Evolutionary conservation across 2,329 filamentous ascomycete genomes (phyloP), one percentile per base, ranked within the genome.

Genomic region (Emmonsiellopsis sp.): DNA sequence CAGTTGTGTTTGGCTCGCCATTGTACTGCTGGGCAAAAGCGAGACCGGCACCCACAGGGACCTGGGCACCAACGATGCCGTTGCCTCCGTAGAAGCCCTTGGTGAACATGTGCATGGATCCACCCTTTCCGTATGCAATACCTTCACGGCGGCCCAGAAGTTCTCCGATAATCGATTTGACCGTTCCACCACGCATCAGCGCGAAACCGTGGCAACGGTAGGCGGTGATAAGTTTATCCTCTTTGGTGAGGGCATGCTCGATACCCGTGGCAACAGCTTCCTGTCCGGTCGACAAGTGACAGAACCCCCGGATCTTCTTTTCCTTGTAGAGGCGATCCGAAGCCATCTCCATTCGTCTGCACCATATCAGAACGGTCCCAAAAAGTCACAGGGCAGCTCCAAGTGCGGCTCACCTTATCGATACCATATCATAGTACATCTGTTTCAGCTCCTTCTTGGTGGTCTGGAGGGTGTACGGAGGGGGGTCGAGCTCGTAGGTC

Each of bases 281-380:
- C 77, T 98, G 93, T 59, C 93, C 93, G 56, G 87, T 95, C 55
- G 93, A 97, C 75, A 98, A 77, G 78, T 98, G 93, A 79, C 93
- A 98, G 87, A 98, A 98, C 78, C 93, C 93, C 67, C 93, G 88
- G 67, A 98, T 97, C 83, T 98, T 97, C 86, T 98, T 98, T 81
- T 97, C 93, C 81, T 98, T 98, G 88, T 98, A 98, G 68, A 98
- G 80, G 71, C 92, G 84, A 73, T 98, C 93, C 77, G 93, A 90
- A 62, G 92, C 91, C 92, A 98, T 95, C 78, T 98, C 93, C 93
- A 98, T 95, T 74, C 95, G 93, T 77, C 91, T 95, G 65, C 53
- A 57, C 37, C 15, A 20, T 34, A 46, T 50, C 42, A 43, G 46
- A 50, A 40, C 26, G n/a, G 16, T 7, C 8, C 10, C 43, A 35